Percentiles rank a stretch among this genome's conserved stretches.
These are phyloP conservation scores for Fusarium guadeloupense DNA, from an alignment of 2,329 filamentous ascomycete genomes.

Conservation along the genomic window DNA sequence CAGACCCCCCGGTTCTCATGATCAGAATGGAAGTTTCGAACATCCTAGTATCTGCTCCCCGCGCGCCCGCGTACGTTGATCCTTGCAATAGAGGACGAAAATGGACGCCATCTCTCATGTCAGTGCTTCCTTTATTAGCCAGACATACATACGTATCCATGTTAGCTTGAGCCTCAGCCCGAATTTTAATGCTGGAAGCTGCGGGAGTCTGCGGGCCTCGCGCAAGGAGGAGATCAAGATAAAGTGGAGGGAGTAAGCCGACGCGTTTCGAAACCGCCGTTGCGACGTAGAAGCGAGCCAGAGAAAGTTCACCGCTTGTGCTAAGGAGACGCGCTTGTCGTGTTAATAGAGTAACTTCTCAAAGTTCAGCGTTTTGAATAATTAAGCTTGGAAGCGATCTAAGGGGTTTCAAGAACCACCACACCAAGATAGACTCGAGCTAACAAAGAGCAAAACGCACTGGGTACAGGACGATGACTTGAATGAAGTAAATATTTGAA, in stretches of 20 bases:
- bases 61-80: slow-evolving; percentile 14
- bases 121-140: slow-evolving; percentile 5
- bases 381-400: background rate
- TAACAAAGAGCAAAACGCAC: no score
- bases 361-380: background rate
- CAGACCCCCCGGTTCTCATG: slow-evolving; percentile 3
- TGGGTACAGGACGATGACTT: no score
- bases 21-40: slow-evolving; percentile 15
- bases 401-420: slow-evolving; percentile 9
- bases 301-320: slow-evolving; percentile 22
- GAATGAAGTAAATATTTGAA: no score
- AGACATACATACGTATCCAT: background rate
- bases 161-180: slow-evolving; percentile 17
- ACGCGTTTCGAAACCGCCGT: slow-evolving; percentile 43
- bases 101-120: slow-evolving; percentile 9
- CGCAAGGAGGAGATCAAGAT: slow-evolving; percentile 19
- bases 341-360: background rate
- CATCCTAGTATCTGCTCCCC: slow-evolving; percentile 5
- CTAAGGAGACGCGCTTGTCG: slow-evolving; percentile 3
- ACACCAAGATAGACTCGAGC: no score
- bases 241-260: slow-evolving; percentile 36
- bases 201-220: slow-evolving; percentile 31
- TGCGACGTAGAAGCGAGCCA: slow-evolving; percentile 19
- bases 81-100: slow-evolving; percentile 6
- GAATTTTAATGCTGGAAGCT: slow-evolving; percentile 21